phyloP scores from a whole-genome alignment of 1,284 basidiomycete genomes.

The Tilletia caries region DNA sequence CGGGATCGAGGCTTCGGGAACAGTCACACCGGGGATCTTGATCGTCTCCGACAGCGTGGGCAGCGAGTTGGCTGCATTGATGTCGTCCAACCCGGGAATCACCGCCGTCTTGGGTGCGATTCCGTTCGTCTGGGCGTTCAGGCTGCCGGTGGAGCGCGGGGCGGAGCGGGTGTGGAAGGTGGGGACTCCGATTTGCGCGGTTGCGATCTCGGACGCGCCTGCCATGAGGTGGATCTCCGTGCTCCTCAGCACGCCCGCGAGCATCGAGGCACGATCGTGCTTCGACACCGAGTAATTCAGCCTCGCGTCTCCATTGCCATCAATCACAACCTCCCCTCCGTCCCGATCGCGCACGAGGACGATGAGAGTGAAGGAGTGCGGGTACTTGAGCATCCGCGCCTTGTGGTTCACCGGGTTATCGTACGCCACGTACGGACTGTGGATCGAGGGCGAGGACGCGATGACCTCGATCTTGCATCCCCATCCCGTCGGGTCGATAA shows the following conservation, averaged over 20 bases:
- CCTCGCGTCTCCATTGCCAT: conserved; percentile 51
- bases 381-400: conserved; percentile 49
- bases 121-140: background rate
- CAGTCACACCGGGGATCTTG: conserved; percentile 37
- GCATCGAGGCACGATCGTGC: conserved; percentile 53
- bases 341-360: conserved; percentile 51
- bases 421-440: conserved; percentile 54
- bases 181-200: conserved; percentile 50
- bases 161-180: conserved; percentile 25
- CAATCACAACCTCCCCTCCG: conserved; percentile 53
- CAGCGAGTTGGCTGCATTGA: background rate
- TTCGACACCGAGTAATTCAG: conserved; percentile 55
- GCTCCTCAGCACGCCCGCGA: conserved; percentile 53
- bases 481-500: conserved; percentile 47
- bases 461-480: conserved; percentile 58
- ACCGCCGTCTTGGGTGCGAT: background rate
- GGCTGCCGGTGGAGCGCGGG: background rate
- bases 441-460: conserved; percentile 53
- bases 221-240: conserved; percentile 55
- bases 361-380: conserved; percentile 48
- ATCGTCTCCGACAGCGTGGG: conserved; percentile 29
- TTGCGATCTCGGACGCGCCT: conserved; percentile 56
- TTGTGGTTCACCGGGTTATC: conserved; percentile 53
- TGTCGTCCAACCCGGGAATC: background rate
- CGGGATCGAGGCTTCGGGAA: conserved; percentile 35